phyloP scores from a whole-genome alignment of 768 basidiomycete species.

The Pleurotus ostreatus region DNA sequence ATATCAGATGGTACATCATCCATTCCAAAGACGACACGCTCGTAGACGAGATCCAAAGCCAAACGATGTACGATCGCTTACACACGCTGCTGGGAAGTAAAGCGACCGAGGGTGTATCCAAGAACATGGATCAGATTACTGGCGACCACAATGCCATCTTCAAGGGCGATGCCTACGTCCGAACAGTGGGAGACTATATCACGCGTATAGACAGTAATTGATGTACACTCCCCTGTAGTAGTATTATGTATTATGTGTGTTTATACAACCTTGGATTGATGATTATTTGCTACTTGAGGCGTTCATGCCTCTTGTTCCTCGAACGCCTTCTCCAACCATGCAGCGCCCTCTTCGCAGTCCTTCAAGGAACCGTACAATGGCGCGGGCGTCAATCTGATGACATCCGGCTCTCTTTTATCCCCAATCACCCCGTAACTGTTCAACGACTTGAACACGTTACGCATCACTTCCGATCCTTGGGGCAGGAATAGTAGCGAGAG shows the following conservation, averaged over 20 bases:
- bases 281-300: too few species aligned
- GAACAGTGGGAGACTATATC: conserved; percentile 41
- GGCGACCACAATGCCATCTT: conserved; percentile 58
- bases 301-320: conserved; percentile 17
- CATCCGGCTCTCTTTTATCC: conserved; percentile 88
- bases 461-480: conserved; percentile 59
- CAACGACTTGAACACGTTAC: conserved; percentile 57
- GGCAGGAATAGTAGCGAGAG: conserved; percentile 83
- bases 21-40: conserved; percentile 73
- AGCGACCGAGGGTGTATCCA: conserved; percentile 15
- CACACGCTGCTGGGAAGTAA: conserved; percentile 25
- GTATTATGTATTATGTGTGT: too few species aligned
- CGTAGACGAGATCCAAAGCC: conserved; percentile 60
- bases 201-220: background rate
- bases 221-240: too few species aligned
- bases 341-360: conserved; percentile 73
- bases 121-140: conserved; percentile 35
- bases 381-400: conserved; percentile 83
- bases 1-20: conserved; percentile 63
- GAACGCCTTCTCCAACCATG: conserved; percentile 59
- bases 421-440: conserved; percentile 76
- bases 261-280: background rate
- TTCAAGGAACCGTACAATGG: conserved; percentile 82
- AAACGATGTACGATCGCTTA: conserved; percentile 56
- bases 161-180: conserved; percentile 34